A percentile compares a stretch with the other conserved stretches of the same genome.
Evolutionary conservation across 306 rosid genomes (phyloP).

Genomic region (Abrus pulchellus): DNA sequence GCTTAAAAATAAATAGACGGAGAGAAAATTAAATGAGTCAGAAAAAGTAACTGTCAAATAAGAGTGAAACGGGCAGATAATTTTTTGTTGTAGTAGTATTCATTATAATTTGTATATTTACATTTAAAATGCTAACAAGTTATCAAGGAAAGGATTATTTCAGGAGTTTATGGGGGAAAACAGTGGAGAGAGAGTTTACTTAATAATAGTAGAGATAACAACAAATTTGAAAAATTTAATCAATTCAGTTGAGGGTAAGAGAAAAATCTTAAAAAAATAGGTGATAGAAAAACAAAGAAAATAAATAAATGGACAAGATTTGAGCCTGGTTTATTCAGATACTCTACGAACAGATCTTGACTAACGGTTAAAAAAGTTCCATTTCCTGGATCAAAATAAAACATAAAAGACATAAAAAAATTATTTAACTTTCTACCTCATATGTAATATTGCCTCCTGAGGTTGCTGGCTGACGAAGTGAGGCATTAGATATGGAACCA

Average conservation of each 20-base stretch:
- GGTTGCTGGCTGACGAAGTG: slow-evolving; percentile 87
- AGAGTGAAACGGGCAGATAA: background rate
- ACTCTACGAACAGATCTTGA: slow-evolving; percentile 30
- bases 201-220: slow-evolving; percentile 19
- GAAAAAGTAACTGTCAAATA: background rate
- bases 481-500: slow-evolving; percentile 81
- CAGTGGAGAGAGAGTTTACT: slow-evolving; percentile 2
- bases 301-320: slow-evolving; percentile 26
- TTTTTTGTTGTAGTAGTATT: background rate
- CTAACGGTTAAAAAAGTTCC: slow-evolving; percentile 1
- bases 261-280: background rate
- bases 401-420: slow-evolving; percentile 4
- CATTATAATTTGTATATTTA: slow-evolving; percentile 6
- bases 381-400: slow-evolving; percentile 32
- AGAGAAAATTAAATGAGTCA: slow-evolving; percentile 1
- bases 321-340: slow-evolving; percentile 3
- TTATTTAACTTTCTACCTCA: slow-evolving; percentile 64
- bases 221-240: background rate
- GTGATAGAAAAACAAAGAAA: background rate
- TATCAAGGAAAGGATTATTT: background rate
- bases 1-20: background rate
- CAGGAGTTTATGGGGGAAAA: background rate
- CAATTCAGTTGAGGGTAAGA: background rate
- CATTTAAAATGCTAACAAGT: slow-evolving; percentile 6
- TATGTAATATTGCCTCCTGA: slow-evolving; percentile 88